A percentile compares a stretch with the other conserved stretches of the same genome.
Evolutionary conservation across 805 yeast species (phyloP).

Genomic region (Monosporozyma siamensis): DNA sequence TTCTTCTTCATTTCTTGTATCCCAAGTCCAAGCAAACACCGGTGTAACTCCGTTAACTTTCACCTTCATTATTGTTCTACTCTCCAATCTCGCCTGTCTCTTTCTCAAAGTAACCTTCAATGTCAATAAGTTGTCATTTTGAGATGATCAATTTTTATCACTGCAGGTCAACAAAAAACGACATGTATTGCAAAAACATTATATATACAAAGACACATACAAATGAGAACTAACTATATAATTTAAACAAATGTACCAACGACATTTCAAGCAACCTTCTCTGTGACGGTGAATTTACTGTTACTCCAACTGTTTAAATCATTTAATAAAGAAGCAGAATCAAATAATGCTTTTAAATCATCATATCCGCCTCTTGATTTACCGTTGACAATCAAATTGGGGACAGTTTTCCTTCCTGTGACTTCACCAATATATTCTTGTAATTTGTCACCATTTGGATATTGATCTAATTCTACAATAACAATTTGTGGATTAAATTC

Average conservation of each 20-base stretch:
- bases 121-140: too few species aligned
- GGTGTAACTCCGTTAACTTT: conserved; percentile 17
- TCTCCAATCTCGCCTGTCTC: not conserved
- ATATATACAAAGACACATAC: too few species aligned
- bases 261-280: not conserved
- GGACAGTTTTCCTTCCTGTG: conserved; percentile 82
- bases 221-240: too few species aligned
- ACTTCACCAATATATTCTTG: conserved; percentile 59
- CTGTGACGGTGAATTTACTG: conserved; percentile 12
- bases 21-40: conserved; percentile 29
- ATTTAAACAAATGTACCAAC: too few species aligned
- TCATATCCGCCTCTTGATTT: conserved; percentile 82
- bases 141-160: not conserved
- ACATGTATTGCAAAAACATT: too few species aligned
- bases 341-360: conserved; percentile 60
- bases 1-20: conserved; percentile 6
- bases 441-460: conserved; percentile 62
- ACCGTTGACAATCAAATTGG: conserved; percentile 72
- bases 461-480: conserved; percentile 76
- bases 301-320: conserved; percentile 34
- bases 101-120: too few species aligned
- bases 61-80: conserved; percentile 12
- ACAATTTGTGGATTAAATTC: conserved; percentile 61
- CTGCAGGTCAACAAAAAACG: too few species aligned
- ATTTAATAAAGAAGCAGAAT: conserved; percentile 42